A percentile compares a stretch with the other conserved stretches of the same genome.
These are phyloP conservation scores for Heliamphora exappendiculata DNA, from an alignment of 148 eudicot genomes.

Conservation along the genomic window DNA sequence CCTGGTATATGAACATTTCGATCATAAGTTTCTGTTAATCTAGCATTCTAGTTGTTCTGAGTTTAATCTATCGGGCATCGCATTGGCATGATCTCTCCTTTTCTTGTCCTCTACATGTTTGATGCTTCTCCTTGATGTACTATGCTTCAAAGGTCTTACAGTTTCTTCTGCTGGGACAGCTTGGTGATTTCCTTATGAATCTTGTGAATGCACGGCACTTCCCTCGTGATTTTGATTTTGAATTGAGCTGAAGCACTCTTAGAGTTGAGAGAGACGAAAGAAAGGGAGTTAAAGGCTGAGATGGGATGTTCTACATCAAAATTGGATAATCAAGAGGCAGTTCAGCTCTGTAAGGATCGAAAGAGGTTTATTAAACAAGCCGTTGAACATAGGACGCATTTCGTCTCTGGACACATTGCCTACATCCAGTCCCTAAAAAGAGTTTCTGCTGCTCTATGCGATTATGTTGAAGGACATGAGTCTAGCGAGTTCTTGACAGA, in stretches of 20 bases:
- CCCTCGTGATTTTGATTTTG: slow-evolving; percentile 21
- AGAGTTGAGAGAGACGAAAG: slow-evolving; percentile 8
- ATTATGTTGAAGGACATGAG: slow-evolving; percentile 79
- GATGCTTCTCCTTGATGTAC: slow-evolving; percentile 6
- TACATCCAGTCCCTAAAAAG: slow-evolving; percentile 72
- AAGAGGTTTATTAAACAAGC: slow-evolving; percentile 89
- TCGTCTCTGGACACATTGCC: slow-evolving; percentile 79
- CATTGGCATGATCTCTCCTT: slow-evolving; percentile 20
- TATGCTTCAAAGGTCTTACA: neutral
- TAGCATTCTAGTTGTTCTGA: no score
- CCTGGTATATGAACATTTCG: neutral
- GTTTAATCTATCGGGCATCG: slow-evolving; percentile 12
- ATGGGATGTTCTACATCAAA: slow-evolving; percentile 98
- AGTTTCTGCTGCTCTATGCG: slow-evolving; percentile 78
- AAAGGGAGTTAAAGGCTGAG: slow-evolving; percentile 17
- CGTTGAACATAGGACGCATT: slow-evolving; percentile 63
- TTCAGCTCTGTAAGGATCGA: slow-evolving; percentile 83
- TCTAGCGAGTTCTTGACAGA: slow-evolving; percentile 69
- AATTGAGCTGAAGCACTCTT: slow-evolving; percentile 27
- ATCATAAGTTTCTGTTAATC: no score
- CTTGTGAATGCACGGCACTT: slow-evolving; percentile 29
- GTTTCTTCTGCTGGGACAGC: slow-evolving; percentile 28
- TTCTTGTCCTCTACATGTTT: slow-evolving; percentile 18
- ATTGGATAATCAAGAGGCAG: slow-evolving; percentile 90
- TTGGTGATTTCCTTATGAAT: slow-evolving; percentile 51